Evolutionary conservation across 2,329 filamentous ascomycete genomes (phyloP), one percentile per base, ranked within the genome.

Genomic region (Fusarium sp.): DNA sequence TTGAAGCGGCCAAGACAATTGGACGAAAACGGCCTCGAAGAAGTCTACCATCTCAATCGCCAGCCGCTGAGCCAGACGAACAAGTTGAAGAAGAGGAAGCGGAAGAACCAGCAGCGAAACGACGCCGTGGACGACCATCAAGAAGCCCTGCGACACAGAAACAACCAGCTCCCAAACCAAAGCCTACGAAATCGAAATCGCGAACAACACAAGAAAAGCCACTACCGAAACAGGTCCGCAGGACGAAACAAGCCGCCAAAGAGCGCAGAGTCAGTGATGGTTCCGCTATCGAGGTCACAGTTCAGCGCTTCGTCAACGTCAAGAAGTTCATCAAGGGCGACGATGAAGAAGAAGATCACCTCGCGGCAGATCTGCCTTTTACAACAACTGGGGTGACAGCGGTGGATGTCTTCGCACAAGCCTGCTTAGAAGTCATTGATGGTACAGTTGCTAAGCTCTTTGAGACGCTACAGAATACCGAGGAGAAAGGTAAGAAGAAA

Each of bases 341-440:
- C 14, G 82, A 83, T 26, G 80, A 81, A 6, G 84, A 81, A 8
- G 84, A 69, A 20, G 75, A 89, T 50, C 84, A 87, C 1, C 82
- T 89, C 8, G 85, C 85, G 50, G 78, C 82, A 5, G 86, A 88
- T 9, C 88, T 91, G 5, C 87, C 89, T 0, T 89, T 87, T 68
- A 82, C 85, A 0, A 87, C 86, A 73, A 85, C 86, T 22, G 88
- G 89, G 51, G 89, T 91, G 73, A 92, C 89, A 54, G 85, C 88
- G 0, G 83, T 92, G 6, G 90, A 92, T 73, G 90, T 92, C 4
- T 83, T 92, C 42, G 84, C 87, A 11, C 87, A 91, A 71, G 84
- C 91, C 20, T 92, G 89, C 77, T 86, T 90, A 39, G 90, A 92
- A 75, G 85, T 91, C 38, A 83, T 91, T 26, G 84, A 84, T n/a